Percentiles rank a stretch among this genome's conserved stretches.
Conservation (phyloP, 495 filamentous ascomycete genomes). For the Oleoguttula mirabilis region DNA sequence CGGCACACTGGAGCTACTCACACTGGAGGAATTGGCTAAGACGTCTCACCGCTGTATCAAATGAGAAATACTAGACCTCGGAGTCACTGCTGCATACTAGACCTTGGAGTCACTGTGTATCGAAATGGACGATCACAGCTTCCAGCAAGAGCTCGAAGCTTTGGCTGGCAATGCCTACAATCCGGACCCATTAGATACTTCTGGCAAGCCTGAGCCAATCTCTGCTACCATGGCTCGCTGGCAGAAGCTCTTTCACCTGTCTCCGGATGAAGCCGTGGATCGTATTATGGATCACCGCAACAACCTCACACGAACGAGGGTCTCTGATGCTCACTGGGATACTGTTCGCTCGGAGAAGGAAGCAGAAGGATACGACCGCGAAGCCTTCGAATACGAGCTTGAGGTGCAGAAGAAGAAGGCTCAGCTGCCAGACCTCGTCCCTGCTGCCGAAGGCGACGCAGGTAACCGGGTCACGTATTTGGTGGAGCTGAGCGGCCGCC, state of each 20-base stretch:
- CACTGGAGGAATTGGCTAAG: too few species aligned
- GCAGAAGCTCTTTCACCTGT: conserved; percentile 19
- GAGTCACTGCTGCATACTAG: too few species aligned
- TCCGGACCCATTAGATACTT: background rate
- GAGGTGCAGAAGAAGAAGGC: conserved; percentile 19
- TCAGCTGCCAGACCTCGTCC: conserved; percentile 6
- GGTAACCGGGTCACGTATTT: conserved; percentile 8
- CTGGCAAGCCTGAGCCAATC: conserved; percentile 1
- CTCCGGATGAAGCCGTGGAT: conserved; percentile 10
- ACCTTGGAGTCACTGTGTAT: too few species aligned
- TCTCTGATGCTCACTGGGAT: conserved; percentile 22
- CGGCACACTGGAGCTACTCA: too few species aligned
- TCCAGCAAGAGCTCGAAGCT: conserved; percentile 12
- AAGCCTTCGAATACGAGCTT: conserved; percentile 23
- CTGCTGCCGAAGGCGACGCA: conserved; percentile 1
- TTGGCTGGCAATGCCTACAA: conserved; percentile 9
- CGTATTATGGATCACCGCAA: conserved; percentile 18
- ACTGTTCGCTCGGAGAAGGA: conserved; percentile 15
- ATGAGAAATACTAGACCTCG: too few species aligned
- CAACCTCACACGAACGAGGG: conserved; percentile 21
- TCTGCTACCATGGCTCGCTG: conserved; percentile 16
- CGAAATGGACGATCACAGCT: conserved; percentile 7
- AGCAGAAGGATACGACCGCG: conserved; percentile 20
- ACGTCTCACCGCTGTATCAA: too few species aligned
- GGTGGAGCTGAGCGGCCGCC: conserved; percentile 17